A percentile compares a stretch with the other conserved stretches of the same genome.
Evolutionary conservation across 805 yeast species (phyloP).

Genomic region (Candida boidinii): DNA sequence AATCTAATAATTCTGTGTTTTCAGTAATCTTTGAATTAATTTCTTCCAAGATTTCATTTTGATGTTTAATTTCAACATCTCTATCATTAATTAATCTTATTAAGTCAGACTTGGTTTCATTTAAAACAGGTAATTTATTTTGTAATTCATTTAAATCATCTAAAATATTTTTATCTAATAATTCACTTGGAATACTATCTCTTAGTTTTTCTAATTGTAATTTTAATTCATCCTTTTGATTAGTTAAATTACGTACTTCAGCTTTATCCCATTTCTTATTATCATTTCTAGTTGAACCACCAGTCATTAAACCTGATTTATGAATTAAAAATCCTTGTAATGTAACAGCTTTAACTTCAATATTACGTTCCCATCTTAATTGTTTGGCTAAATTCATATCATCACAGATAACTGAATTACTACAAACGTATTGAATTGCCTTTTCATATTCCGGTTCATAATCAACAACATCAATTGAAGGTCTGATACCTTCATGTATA

Average conservation of each 20-base stretch:
- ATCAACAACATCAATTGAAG: slow-evolving; percentile 67
- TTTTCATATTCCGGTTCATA: slow-evolving; percentile 61
- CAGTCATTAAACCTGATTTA: slow-evolving; percentile 86
- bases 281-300: slow-evolving; percentile 59
- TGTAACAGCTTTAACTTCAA: slow-evolving; percentile 64
- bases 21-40: slow-evolving; percentile 13
- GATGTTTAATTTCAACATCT: slow-evolving; percentile 43
- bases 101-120: slow-evolving; percentile 18
- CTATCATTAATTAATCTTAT: slow-evolving; percentile 22
- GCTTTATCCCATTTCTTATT: slow-evolving; percentile 65
- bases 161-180: slow-evolving; percentile 46
- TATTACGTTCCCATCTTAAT: slow-evolving; percentile 57
- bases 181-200: slow-evolving; percentile 40
- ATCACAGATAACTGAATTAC: slow-evolving; percentile 74
- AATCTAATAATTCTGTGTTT: slow-evolving; percentile 17
- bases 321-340: slow-evolving; percentile 80
- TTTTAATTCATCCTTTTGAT: slow-evolving; percentile 42
- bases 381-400: slow-evolving; percentile 56
- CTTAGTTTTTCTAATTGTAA: slow-evolving; percentile 33
- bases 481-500: slow-evolving; percentile 44
- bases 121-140: slow-evolving; percentile 17
- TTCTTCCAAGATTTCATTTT: slow-evolving; percentile 17
- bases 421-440: slow-evolving; percentile 75
- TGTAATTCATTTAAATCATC: slow-evolving; percentile 47
- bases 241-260: slow-evolving; percentile 46